Evolutionary conservation across 2,329 filamentous ascomycete genomes (phyloP).

Genomic region (Aspergillus flavus): DNA sequence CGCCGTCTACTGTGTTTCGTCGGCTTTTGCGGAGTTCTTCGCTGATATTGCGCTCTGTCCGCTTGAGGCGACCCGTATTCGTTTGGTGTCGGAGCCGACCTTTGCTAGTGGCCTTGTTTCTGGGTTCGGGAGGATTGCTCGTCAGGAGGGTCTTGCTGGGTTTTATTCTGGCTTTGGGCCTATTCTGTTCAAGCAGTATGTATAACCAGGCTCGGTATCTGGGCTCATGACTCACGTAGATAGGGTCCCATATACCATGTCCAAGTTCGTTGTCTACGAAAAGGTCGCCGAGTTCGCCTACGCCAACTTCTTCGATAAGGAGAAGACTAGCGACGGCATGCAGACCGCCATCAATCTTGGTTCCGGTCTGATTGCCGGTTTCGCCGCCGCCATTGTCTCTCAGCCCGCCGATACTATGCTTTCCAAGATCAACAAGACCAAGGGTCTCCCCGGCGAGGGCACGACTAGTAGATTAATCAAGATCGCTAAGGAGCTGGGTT

Average conservation of each 20-base stretch:
- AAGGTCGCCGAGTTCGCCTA: slow-evolving; percentile 79
- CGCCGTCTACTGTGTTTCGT: slow-evolving; percentile 73
- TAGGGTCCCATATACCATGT: slow-evolving; percentile 89
- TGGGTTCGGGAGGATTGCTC: slow-evolving; percentile 81
- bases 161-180: slow-evolving; percentile 92
- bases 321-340: slow-evolving; percentile 64
- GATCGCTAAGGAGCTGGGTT: slow-evolving; percentile 82
- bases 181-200: slow-evolving; percentile 80
- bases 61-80: slow-evolving; percentile 90
- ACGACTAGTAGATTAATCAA: slow-evolving; percentile 79
- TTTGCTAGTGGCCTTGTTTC: slow-evolving; percentile 78
- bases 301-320: slow-evolving; percentile 70
- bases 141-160: slow-evolving; percentile 78
- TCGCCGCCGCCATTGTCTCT: slow-evolving; percentile 83
- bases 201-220: slow-evolving; percentile 17
- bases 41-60: slow-evolving; percentile 74
- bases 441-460: slow-evolving; percentile 82
- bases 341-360: slow-evolving; percentile 83
- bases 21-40: slow-evolving; percentile 65
- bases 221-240: background rate
- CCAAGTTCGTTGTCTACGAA: slow-evolving; percentile 94
- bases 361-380: slow-evolving; percentile 82
- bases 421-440: slow-evolving; percentile 94
- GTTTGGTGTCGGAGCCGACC: slow-evolving; percentile 84
- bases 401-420: slow-evolving; percentile 94